These are phyloP conservation scores for Suillus cothurnatus DNA, from an alignment of 768 basidiomycete genomes.

Conservation along the genomic window DNA sequence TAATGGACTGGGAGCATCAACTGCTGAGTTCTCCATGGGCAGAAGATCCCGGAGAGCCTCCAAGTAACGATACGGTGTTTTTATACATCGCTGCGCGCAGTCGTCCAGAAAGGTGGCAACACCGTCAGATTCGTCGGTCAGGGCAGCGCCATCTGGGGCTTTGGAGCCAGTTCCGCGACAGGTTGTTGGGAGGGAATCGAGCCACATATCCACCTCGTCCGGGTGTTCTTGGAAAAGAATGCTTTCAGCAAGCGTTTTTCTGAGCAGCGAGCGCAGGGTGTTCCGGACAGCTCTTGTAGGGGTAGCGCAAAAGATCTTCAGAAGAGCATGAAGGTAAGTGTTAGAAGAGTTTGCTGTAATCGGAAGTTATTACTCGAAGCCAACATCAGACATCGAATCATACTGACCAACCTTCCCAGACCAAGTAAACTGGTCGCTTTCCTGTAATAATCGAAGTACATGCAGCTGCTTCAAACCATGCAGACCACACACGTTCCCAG, in stretches of 20 bases:
- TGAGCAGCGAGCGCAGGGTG: constrained; percentile 55
- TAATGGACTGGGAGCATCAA: constrained; percentile 56
- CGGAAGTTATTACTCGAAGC: constrained; percentile 5
- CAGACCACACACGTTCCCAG: constrained; percentile 36
- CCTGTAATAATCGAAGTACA: constrained; percentile 68
- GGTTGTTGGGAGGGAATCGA: constrained; percentile 58
- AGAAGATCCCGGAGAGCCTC: constrained; percentile 58
- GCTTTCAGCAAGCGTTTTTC: constrained; percentile 66
- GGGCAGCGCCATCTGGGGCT: constrained; percentile 52
- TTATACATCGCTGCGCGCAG: constrained; percentile 78
- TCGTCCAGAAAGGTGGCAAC: constrained; percentile 81
- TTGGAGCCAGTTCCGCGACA: constrained; percentile 36
- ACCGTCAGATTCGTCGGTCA: constrained; percentile 57
- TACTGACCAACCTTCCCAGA: constrained; percentile 67
- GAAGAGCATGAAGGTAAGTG: constrained; percentile 72
- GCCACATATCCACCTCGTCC: constrained; percentile 74
- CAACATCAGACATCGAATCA: not conserved
- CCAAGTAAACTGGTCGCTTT: constrained; percentile 83
- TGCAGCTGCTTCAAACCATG: constrained; percentile 75
- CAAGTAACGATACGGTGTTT: constrained; percentile 84
- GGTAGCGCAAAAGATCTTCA: constrained; percentile 60
- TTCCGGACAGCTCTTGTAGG: constrained; percentile 53
- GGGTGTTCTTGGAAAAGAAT: constrained; percentile 81
- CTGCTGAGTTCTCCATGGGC: constrained; percentile 13
- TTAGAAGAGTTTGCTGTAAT: constrained; percentile 48